These are phyloP conservation scores for Xylaria venustula DNA, from an alignment of 495 filamentous ascomycete species.

Conservation along the genomic window DNA sequence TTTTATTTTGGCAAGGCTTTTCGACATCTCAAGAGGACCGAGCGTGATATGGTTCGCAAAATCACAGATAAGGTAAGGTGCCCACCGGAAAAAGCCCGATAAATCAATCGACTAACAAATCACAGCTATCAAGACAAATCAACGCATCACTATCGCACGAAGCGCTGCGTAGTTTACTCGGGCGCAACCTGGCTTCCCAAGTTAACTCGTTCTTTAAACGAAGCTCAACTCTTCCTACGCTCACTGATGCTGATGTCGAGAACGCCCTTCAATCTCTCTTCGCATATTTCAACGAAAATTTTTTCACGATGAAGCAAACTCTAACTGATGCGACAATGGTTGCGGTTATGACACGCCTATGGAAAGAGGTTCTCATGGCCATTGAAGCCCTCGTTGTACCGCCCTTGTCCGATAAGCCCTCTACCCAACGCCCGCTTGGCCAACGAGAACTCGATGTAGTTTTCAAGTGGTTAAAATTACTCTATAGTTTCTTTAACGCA, in stretches of 20 bases:
- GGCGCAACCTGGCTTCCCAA: constrained; percentile 74
- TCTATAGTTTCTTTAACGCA: constrained; percentile 94
- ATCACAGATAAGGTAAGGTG: constrained; percentile 89
- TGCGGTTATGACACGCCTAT: constrained; percentile 94
- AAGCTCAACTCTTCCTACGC: constrained; percentile 49
- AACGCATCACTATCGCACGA: constrained; percentile 82
- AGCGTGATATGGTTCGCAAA: constrained; percentile 95
- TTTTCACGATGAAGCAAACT: constrained; percentile 97
- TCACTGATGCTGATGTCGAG: constrained; percentile 71
- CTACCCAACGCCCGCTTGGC: constrained; percentile 79
- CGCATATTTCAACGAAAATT: constrained; percentile 97
- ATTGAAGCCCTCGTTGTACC: constrained; percentile 90
- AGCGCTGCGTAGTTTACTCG: constrained; percentile 70
- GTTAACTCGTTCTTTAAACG: constrained; percentile 73
- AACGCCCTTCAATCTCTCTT: constrained; percentile 87
- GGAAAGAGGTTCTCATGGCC: constrained; percentile 95
- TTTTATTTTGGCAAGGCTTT: constrained; percentile 99
- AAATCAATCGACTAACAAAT: constrained; percentile 18
- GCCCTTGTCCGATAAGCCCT: constrained; percentile 92
- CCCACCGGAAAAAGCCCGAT: not conserved
- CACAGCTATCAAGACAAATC: constrained; percentile 89
- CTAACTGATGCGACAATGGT: constrained; percentile 91
- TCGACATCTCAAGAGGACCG: constrained; percentile 87
- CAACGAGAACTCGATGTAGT: constrained; percentile 93
- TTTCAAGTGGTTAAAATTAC: constrained; percentile 89